These are phyloP conservation scores for Boletus rufocinnamomeus DNA, from an alignment of 768 basidiomycete genomes.

Conservation along the genomic window DNA sequence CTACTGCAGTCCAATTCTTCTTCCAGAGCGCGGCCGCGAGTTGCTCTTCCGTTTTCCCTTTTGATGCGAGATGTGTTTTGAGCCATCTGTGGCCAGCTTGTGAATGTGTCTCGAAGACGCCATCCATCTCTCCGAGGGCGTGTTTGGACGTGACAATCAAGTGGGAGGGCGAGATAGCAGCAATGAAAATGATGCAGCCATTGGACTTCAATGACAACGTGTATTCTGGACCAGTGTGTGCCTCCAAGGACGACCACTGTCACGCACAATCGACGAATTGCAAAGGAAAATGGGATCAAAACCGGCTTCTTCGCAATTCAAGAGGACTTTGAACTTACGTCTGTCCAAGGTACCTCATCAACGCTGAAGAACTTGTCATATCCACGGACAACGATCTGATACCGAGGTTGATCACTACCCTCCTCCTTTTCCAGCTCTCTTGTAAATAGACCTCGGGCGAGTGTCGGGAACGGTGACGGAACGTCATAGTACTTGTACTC, in stretches of 20 bases:
- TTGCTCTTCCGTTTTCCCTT: constrained; percentile 68
- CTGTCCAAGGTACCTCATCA: constrained; percentile 93
- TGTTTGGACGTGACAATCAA: constrained; percentile 93
- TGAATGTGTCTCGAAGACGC: constrained; percentile 63
- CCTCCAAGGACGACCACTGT: constrained; percentile 76
- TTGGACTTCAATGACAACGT: constrained; percentile 91
- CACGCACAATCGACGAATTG: not conserved
- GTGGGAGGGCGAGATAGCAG: constrained; percentile 71
- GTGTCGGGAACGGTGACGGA: constrained; percentile 90
- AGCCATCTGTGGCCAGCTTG: constrained; percentile 86
- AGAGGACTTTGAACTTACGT: constrained; percentile 50
- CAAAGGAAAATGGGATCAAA: not conserved
- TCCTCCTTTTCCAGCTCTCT: constrained; percentile 42
- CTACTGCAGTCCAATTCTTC: constrained; percentile 84
- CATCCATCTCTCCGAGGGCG: constrained; percentile 63
- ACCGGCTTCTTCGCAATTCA: not conserved
- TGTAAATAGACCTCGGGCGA: constrained; percentile 92
- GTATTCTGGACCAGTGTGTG: constrained; percentile 75
- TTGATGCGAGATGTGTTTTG: constrained; percentile 51
- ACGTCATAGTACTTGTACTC: constrained; percentile 92
- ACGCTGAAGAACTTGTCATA: constrained; percentile 99
- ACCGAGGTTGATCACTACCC: constrained; percentile 36
- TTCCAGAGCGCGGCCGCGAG: constrained; percentile 77
- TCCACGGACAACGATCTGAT: constrained; percentile 80
- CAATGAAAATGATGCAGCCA: constrained; percentile 96